phyloP scores from a whole-genome alignment of 2,329 filamentous ascomycete species.

The Ophiocordyceps polyrhachis-furcata region DNA sequence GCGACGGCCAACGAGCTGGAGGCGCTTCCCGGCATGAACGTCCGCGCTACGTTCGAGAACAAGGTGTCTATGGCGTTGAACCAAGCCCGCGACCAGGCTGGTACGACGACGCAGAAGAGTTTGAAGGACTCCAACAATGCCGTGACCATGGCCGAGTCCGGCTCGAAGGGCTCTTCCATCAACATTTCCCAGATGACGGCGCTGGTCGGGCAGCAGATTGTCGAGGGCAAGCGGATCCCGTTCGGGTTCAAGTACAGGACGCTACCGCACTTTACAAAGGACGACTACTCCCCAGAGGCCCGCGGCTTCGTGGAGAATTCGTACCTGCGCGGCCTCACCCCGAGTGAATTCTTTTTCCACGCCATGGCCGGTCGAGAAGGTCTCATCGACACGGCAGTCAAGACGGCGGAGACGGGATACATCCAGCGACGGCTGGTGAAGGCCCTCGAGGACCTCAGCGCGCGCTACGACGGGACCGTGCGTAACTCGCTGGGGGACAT shows the following conservation, averaged over 20 bases:
- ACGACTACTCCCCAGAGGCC: slow-evolving; percentile 94
- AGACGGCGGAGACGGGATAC: slow-evolving; percentile 97
- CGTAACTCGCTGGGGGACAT: slow-evolving; percentile 93
- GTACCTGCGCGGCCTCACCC: slow-evolving; percentile 86
- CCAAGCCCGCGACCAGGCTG: slow-evolving; percentile 87
- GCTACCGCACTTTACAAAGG: slow-evolving; percentile 94
- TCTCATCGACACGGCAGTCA: slow-evolving; percentile 98
- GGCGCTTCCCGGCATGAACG: slow-evolving; percentile 92
- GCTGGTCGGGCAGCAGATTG: slow-evolving; percentile 91
- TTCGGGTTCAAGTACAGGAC: slow-evolving; percentile 99
- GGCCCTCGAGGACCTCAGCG: slow-evolving; percentile 91
- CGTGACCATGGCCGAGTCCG: slow-evolving; percentile 86
- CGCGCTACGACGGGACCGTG: slow-evolving; percentile 93
- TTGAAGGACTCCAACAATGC: slow-evolving; percentile 94
- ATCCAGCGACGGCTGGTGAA: slow-evolving; percentile 98
- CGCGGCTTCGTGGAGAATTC: slow-evolving; percentile 98
- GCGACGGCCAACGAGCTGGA: slow-evolving; percentile 81
- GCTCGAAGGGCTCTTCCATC: slow-evolving; percentile 96
- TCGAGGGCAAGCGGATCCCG: slow-evolving; percentile 96
- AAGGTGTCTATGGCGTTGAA: slow-evolving; percentile 91
- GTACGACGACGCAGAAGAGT: slow-evolving; percentile 78
- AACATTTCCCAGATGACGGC: slow-evolving; percentile 99
- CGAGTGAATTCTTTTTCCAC: slow-evolving; percentile 98
- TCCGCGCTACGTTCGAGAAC: slow-evolving; percentile 94
- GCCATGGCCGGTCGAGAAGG: slow-evolving; percentile 99